These are phyloP conservation scores for Candida namnaoensis DNA, from an alignment of 805 yeast genomes.

Conservation along the genomic window DNA sequence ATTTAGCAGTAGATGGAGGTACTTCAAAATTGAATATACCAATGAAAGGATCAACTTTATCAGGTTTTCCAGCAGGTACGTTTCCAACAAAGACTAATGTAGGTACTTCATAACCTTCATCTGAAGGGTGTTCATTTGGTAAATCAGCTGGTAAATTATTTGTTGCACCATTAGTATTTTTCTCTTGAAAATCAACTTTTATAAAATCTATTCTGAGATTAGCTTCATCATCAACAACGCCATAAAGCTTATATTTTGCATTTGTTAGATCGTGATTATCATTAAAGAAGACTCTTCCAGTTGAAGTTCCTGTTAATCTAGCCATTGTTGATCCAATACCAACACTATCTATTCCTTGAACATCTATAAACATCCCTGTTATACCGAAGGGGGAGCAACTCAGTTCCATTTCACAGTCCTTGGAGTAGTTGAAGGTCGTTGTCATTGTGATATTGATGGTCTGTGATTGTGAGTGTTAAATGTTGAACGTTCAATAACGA, in stretches of 20 bases:
- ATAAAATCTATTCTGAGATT: slow-evolving; percentile 42
- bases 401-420: slow-evolving; percentile 42
- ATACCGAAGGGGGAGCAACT: slow-evolving; percentile 52
- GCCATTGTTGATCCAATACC: slow-evolving; percentile 54
- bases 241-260: slow-evolving; percentile 40
- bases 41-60: slow-evolving; percentile 41
- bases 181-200: slow-evolving; percentile 24
- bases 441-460: not conserved
- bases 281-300: slow-evolving; percentile 40
- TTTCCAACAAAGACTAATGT: slow-evolving; percentile 40
- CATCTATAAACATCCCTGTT: slow-evolving; percentile 39
- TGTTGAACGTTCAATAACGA: too few species aligned
- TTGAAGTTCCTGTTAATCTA: slow-evolving; percentile 41
- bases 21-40: slow-evolving; percentile 45
- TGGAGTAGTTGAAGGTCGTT: slow-evolving; percentile 31
- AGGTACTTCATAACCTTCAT: slow-evolving; percentile 33
- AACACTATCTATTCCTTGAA: slow-evolving; percentile 37
- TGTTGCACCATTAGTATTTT: not conserved
- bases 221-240: slow-evolving; percentile 36
- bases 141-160: not conserved
- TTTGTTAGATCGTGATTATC: slow-evolving; percentile 35
- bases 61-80: slow-evolving; percentile 46
- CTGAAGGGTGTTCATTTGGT: slow-evolving; percentile 16
- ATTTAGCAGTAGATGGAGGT: slow-evolving; percentile 3
- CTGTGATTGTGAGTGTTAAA: too few species aligned